Percentiles rank a stretch among this genome's conserved stretches.
phyloP scores from a whole-genome alignment of 345 rosid species.

The Viola odorata region DNA sequence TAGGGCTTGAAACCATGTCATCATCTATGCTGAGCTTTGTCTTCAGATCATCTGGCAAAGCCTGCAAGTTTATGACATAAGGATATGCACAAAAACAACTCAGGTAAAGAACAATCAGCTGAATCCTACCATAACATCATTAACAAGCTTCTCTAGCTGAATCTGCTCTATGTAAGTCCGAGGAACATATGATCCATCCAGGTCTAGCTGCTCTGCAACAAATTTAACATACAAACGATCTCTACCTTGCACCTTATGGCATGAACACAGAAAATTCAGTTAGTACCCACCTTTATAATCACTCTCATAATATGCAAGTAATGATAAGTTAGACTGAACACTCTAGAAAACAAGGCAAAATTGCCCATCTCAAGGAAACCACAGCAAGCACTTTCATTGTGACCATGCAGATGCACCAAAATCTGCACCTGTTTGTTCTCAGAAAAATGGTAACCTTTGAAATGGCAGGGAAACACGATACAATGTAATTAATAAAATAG shows the following conservation, averaged over 20 bases:
- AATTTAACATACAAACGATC: conserved; percentile 67
- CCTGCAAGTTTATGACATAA: conserved; percentile 47
- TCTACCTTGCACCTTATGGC: conserved; percentile 82
- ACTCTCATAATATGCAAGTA: not conserved
- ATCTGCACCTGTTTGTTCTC: no score
- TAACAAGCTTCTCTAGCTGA: conserved; percentile 94
- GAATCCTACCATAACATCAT: conserved; percentile 85
- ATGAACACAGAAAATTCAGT: conserved; percentile 14
- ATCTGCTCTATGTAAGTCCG: conserved; percentile 97
- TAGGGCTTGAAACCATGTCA: conserved; percentile 81
- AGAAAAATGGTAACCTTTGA: no score
- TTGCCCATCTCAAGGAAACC: not conserved
- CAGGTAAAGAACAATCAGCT: conserved; percentile 4
- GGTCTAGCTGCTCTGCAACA: conserved; percentile 71
- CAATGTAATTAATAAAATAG: no score
- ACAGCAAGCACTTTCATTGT: not conserved
- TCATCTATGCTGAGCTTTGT: conserved; percentile 90
- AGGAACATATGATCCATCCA: conserved; percentile 87
- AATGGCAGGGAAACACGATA: no score
- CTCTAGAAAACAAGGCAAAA: not conserved
- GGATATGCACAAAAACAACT: conserved; percentile 12
- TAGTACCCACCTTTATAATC: conserved; percentile 7
- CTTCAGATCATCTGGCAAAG: conserved; percentile 92
- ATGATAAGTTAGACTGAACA: not conserved
- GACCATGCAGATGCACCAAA: not conserved